These are phyloP conservation scores for Lotus japonicus DNA, from an alignment of 306 rosid species.

Conservation along the genomic window DNA sequence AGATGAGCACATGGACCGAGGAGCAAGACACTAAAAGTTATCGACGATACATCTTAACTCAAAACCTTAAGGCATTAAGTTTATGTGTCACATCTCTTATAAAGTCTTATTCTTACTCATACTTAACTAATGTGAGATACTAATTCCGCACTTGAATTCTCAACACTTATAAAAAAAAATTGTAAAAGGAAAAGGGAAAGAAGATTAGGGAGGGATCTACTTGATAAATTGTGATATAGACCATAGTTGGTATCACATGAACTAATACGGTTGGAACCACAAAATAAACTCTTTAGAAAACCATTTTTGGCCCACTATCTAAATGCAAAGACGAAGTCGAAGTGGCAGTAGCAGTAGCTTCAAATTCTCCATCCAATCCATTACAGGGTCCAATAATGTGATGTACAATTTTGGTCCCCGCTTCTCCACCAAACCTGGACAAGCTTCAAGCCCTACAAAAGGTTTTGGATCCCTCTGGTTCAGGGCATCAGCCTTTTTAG, in stretches of 20 bases:
- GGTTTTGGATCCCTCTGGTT: conserved; percentile 16
- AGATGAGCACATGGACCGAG: too few species aligned
- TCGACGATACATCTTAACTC: too few species aligned
- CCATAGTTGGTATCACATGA: background rate
- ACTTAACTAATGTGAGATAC: too few species aligned
- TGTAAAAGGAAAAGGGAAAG: background rate
- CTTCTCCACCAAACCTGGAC: conserved; percentile 24
- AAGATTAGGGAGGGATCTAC: background rate
- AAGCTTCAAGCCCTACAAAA: background rate
- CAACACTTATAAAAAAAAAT: too few species aligned
- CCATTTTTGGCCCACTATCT: conserved; percentile 12
- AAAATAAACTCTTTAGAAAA: conserved; percentile 2
- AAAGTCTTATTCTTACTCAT: too few species aligned
- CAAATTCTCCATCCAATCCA: conserved; percentile 22
- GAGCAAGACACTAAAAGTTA: too few species aligned
- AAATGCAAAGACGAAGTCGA: conserved; percentile 20
- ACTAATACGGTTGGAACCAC: background rate
- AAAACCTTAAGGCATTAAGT: too few species aligned
- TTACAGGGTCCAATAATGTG: background rate
- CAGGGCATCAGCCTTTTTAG: conserved; percentile 22
- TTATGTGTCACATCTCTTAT: too few species aligned
- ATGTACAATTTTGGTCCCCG: conserved; percentile 29
- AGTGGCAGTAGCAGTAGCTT: background rate
- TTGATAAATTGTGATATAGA: conserved; percentile 1
- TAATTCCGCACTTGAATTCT: too few species aligned